Evolutionary conservation across 306 rosid genomes (phyloP), one percentile per base, ranked within the genome.

Genomic region (Cicer pinnatifidum): DNA sequence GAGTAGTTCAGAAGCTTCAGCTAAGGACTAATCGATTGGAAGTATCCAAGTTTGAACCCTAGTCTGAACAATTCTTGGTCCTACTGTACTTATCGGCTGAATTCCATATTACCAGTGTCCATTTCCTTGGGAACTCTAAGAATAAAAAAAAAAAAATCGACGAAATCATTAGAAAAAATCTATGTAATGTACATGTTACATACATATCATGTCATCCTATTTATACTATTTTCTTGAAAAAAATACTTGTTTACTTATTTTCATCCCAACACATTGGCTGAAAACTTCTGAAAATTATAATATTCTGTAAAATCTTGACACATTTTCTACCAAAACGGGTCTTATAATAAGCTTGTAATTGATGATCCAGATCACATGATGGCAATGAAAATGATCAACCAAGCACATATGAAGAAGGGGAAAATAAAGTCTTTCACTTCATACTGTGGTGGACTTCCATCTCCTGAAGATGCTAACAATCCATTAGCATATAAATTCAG

Each of bases 401-500:
- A 88, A 75, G 96, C 91, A 7, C 98, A 86, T 69, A 65, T 41
- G 46, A 86, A 73, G 19, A 89, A 91, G 50, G 97, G 94, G 45
- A 89, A 69, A 77, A 69, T 94, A 16, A 88, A 67, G 84, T 89
- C 98, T 75, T 94, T 91, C 81, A 86, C 48, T 65, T 91, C 98
- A 77, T 89, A 94, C 81, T 94, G 98, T 51, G 97, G 98, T 53
- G 98, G 97, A 64, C 86, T 94, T 53, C 98, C 98, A 20, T 89
- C 96, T 71, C 98, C 98, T 48, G 91, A 86, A 81, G 96, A 94
- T 62, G 98, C 98, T 79, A 89, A 94, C 84, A 94, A 91, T 79
- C 98, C 97, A 61, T 77, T 94, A 75, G 98, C 95, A 67, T 94
- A 88, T 83, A 94, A 91, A 80, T 94, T 94, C 84, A 94, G 98